Percentiles rank a stretch among this genome's conserved stretches.
Evolutionary conservation across 176 grass and related monocot species (phyloP).

Genomic region (Puccinellia tenuiflora): DNA sequence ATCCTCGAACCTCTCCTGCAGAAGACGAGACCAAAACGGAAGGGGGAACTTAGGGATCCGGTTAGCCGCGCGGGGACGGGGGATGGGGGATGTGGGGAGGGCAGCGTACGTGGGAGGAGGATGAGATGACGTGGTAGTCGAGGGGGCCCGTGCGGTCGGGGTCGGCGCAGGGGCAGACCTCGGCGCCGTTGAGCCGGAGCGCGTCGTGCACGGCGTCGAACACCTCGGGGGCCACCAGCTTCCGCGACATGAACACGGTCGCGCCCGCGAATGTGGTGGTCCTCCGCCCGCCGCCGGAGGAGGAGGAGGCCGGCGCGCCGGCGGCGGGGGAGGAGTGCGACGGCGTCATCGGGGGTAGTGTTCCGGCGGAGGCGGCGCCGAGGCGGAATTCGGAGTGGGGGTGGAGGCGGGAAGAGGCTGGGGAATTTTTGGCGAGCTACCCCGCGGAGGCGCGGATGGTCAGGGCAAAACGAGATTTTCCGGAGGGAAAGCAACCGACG

Average conservation of each 20-base stretch:
- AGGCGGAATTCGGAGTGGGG: neutral
- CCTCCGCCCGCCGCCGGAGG: constrained; percentile 26
- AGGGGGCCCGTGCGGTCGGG: constrained; percentile 41
- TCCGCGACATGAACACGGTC: constrained; percentile 86
- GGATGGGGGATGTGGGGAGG: neutral
- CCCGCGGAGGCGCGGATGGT: neutral
- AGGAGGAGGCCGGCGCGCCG: neutral
- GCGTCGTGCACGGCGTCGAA: constrained; percentile 84
- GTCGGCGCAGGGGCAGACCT: constrained; percentile 64
- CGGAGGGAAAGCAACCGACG: neutral
- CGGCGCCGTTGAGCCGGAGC: constrained; percentile 86
- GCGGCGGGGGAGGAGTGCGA: neutral
- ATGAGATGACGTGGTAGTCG: constrained; percentile 88
- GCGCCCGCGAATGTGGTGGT: constrained; percentile 61
- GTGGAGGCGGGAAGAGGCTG: constrained; percentile 20
- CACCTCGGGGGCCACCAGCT: constrained; percentile 77
- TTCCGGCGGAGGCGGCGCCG: neutral
- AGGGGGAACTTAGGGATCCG: constrained; percentile 19
- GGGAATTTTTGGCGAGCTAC: neutral
- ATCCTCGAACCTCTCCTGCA: constrained; percentile 84
- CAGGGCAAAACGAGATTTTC: neutral
- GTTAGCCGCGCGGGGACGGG: neutral
- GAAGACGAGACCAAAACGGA: neutral
- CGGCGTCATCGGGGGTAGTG: constrained; percentile 23
- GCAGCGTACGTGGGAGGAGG: constrained; percentile 61